Evolutionary conservation across 768 basidiomycete species (phyloP).

Genomic region (Trichaptum fuscoviolaceum): DNA sequence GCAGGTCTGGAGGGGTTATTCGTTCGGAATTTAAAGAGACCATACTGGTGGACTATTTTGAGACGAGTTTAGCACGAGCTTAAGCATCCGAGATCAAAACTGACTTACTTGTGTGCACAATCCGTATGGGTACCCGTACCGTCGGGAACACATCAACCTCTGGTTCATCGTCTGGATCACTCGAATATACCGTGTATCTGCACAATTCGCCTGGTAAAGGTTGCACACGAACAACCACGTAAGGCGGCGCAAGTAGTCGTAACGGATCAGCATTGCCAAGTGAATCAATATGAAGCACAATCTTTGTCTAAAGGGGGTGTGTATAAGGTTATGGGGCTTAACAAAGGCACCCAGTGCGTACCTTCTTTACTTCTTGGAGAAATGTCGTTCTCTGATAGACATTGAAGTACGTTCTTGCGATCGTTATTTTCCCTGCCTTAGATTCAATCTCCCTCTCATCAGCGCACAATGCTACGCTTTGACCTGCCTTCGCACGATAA

Average conservation of each 20-base stretch:
- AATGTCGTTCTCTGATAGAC: conserved; percentile 81
- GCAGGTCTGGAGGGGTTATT: conserved; percentile 72
- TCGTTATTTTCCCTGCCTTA: conserved; percentile 51
- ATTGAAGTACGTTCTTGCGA: conserved; percentile 84
- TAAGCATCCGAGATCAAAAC: neutral
- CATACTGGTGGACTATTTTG: conserved; percentile 73
- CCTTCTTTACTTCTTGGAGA: conserved; percentile 76
- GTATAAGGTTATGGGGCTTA: conserved; percentile 5
- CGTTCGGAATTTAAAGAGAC: conserved; percentile 83
- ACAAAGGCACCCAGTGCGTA: conserved; percentile 24
- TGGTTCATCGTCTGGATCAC: conserved; percentile 63
- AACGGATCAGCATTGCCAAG: conserved; percentile 70
- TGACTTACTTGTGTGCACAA: conserved; percentile 75
- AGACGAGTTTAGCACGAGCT: conserved; percentile 6
- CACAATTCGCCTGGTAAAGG: conserved; percentile 81
- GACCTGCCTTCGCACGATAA: conserved; percentile 65
- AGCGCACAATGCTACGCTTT: conserved; percentile 66
- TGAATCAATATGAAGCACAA: conserved; percentile 83
- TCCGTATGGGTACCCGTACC: conserved; percentile 61
- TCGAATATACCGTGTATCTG: conserved; percentile 71
- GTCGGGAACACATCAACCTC: conserved; percentile 85
- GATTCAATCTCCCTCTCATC: conserved; percentile 75
- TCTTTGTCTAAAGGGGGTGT: conserved; percentile 58
- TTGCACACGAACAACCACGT: conserved; percentile 76
- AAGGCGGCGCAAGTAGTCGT: conserved; percentile 62